Evolutionary conservation across 2,329 filamentous ascomycete genomes (phyloP).

Genomic region (Sarocladium brachiariae): DNA sequence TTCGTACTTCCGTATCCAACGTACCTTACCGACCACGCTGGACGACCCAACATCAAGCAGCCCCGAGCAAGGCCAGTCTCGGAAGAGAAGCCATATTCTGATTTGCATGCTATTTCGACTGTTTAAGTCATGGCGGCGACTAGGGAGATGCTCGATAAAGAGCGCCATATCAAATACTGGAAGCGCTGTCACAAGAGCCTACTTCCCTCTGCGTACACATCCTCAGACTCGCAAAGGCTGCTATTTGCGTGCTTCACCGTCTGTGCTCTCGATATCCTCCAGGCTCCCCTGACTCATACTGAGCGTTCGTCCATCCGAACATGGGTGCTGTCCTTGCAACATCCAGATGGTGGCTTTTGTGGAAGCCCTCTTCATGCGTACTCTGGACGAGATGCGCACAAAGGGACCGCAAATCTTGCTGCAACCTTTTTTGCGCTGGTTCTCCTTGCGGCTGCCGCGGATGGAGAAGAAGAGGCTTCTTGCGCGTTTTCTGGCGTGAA

Average conservation of each 20-base stretch:
- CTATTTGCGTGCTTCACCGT: constrained; percentile 85
- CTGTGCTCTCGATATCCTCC: constrained; percentile 76
- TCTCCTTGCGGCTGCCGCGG: constrained; percentile 51
- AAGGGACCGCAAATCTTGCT: constrained; percentile 61
- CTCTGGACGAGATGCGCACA: constrained; percentile 35
- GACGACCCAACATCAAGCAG: too few species aligned
- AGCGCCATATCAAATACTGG: constrained; percentile 84
- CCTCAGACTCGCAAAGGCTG: constrained; percentile 86
- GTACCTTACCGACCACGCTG: too few species aligned
- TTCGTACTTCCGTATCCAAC: too few species aligned
- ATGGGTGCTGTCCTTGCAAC: constrained; percentile 85
- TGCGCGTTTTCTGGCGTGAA: constrained; percentile 57
- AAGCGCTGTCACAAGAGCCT: constrained; percentile 76
- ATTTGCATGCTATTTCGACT: too few species aligned
- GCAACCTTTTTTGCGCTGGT: constrained; percentile 86
- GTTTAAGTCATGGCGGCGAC: not conserved
- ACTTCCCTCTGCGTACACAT: constrained; percentile 76
- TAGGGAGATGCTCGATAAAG: constrained; percentile 40
- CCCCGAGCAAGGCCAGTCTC: too few species aligned
- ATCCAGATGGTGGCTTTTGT: constrained; percentile 80
- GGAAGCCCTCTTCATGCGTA: constrained; percentile 65
- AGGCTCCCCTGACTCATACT: constrained; percentile 43
- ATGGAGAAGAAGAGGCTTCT: constrained; percentile 29
- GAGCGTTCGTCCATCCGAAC: constrained; percentile 44
- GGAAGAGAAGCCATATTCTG: too few species aligned